phyloP scores from a whole-genome alignment of 768 basidiomycete genomes.

The Dentipellis fragilis region DNA sequence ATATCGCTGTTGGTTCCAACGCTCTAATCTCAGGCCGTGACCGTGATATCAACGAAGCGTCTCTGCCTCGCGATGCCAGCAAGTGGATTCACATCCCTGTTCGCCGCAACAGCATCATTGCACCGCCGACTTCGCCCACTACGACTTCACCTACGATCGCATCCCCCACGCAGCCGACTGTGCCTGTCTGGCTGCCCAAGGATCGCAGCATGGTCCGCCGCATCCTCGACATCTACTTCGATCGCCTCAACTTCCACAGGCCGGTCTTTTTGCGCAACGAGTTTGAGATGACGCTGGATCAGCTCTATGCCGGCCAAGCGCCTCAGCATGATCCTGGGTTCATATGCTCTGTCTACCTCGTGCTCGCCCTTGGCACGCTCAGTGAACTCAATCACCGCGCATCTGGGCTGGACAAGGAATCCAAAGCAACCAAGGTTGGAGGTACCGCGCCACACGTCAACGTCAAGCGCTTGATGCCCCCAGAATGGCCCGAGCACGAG shows the following conservation, averaged over 20 bases:
- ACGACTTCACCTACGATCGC: slow-evolving; percentile 5
- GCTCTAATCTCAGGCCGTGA: slow-evolving; percentile 66
- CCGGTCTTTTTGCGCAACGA: slow-evolving; percentile 64
- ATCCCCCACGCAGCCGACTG: slow-evolving; percentile 23
- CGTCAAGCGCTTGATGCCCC: slow-evolving; percentile 53
- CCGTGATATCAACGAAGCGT: slow-evolving; percentile 41
- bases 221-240: slow-evolving; percentile 66
- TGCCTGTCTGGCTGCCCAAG: slow-evolving; percentile 66
- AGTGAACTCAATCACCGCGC: slow-evolving; percentile 73
- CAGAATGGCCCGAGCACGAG: slow-evolving; percentile 69
- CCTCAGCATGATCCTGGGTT: slow-evolving; percentile 65
- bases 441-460: slow-evolving; percentile 22
- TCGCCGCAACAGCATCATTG: slow-evolving; percentile 33
- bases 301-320: slow-evolving; percentile 51
- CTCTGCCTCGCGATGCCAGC: slow-evolving; percentile 46
- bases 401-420: slow-evolving; percentile 38
- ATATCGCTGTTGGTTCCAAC: slow-evolving; percentile 66
- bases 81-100: slow-evolving; percentile 53
- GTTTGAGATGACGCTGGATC: slow-evolving; percentile 53
- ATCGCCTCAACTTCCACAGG: slow-evolving; percentile 67
- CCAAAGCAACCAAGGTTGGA: slow-evolving; percentile 24
- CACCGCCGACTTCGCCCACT: slow-evolving; percentile 10
- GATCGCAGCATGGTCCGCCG: slow-evolving; percentile 55
- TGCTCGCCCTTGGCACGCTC: slow-evolving; percentile 73
- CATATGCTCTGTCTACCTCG: slow-evolving; percentile 66